Conservation (phyloP, 768 basidiomycete genomes). For the Kwoniella europaea region DNA sequence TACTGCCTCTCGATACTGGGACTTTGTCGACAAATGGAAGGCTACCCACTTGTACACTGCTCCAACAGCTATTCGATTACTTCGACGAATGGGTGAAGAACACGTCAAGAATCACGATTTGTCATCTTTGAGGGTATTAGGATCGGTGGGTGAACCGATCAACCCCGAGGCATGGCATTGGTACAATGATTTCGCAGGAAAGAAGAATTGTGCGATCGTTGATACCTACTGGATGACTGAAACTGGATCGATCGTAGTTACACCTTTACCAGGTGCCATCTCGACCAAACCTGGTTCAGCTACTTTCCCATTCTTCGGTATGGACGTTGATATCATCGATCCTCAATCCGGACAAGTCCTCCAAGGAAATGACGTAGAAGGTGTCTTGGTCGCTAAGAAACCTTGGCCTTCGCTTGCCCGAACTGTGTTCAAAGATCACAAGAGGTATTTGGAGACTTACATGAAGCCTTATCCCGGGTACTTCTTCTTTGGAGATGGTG, state of each 20-base stretch:
- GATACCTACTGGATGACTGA: slow-evolving; percentile 93
- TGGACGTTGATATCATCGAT: slow-evolving; percentile 85
- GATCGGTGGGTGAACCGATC: slow-evolving; percentile 96
- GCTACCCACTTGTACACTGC: slow-evolving; percentile 89
- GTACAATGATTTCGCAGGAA: slow-evolving; percentile 95
- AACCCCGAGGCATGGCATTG: slow-evolving; percentile 99
- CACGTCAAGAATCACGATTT: slow-evolving; percentile 85
- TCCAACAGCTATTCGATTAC: slow-evolving; percentile 72
- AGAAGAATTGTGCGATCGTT: slow-evolving; percentile 84
- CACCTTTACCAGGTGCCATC: slow-evolving; percentile 90
- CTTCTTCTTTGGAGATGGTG: slow-evolving; percentile 98
- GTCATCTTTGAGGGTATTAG: slow-evolving; percentile 79
- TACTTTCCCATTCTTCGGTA: slow-evolving; percentile 97
- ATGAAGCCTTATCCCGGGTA: slow-evolving; percentile 85
- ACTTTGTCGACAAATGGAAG: slow-evolving; percentile 88
- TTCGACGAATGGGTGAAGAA: slow-evolving; percentile 81
- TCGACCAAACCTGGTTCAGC: slow-evolving; percentile 95
- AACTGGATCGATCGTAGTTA: slow-evolving; percentile 92
- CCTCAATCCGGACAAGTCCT: slow-evolving; percentile 73
- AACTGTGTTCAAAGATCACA: slow-evolving; percentile 89
- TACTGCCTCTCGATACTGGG: slow-evolving; percentile 94
- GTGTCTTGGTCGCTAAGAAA: slow-evolving; percentile 79
- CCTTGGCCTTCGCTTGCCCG: slow-evolving; percentile 97
- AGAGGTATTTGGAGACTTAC: slow-evolving; percentile 78
- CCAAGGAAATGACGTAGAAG: slow-evolving; percentile 82